phyloP scores from a whole-genome alignment of 306 rosid genomes.

The Trifolium fragiferum region DNA sequence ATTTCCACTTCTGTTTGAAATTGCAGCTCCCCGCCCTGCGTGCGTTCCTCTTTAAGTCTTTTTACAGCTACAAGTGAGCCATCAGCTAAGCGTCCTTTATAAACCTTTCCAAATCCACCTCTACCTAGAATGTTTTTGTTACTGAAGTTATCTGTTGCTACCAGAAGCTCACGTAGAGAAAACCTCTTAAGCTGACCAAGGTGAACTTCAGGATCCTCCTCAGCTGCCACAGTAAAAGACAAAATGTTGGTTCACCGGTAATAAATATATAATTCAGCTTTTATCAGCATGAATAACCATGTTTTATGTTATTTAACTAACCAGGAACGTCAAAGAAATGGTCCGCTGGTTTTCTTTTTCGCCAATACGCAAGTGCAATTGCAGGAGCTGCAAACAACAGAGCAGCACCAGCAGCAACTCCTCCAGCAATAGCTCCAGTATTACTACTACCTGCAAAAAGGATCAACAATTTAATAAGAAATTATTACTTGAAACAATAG shows the following conservation, averaged over 20 bases:
- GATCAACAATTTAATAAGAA: constrained; percentile 29
- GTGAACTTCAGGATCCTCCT: constrained; percentile 99
- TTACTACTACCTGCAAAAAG: constrained; percentile 58
- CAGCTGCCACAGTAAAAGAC: constrained; percentile 56
- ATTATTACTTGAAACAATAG: constrained; percentile 31
- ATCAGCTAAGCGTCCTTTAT: constrained; percentile 94
- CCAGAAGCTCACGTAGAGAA: constrained; percentile 93
- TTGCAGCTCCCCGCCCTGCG: constrained; percentile 94
- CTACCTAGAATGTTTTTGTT: constrained; percentile 82
- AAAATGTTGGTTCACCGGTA: constrained; percentile 26
- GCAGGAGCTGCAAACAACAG: constrained; percentile 94
- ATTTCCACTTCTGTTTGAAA: constrained; percentile 97
- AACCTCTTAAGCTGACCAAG: constrained; percentile 95
- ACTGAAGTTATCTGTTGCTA: constrained; percentile 89
- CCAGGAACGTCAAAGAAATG: constrained; percentile 98
- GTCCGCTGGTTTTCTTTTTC: constrained; percentile 79
- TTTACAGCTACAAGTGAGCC: constrained; percentile 94
- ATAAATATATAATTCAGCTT: constrained; percentile 26
- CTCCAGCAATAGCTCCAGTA: constrained; percentile 98
- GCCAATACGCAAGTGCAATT: constrained; percentile 89
- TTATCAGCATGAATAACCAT: constrained; percentile 8
- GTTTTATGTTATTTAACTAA: constrained; percentile 52
- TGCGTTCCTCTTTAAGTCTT: constrained; percentile 94
- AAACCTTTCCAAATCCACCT: constrained; percentile 98
- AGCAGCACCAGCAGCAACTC: constrained; percentile 98